Percentiles rank a stretch among this genome's conserved stretches.
Evolutionary conservation across 768 basidiomycete genomes (phyloP).

Genomic region (Scleroderma citrinum): DNA sequence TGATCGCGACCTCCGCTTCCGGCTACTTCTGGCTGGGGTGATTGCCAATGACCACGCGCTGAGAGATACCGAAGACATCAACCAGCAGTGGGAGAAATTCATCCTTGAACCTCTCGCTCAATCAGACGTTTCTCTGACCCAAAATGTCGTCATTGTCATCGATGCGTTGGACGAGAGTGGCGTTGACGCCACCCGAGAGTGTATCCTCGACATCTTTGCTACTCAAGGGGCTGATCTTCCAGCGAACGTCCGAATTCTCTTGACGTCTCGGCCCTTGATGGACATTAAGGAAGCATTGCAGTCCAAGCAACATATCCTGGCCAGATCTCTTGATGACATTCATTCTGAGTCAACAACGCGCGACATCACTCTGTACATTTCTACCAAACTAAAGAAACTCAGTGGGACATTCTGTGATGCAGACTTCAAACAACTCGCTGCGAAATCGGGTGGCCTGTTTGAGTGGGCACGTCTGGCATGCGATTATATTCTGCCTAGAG

Average conservation of each 20-base stretch:
- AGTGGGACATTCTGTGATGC: no score
- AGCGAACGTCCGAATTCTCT: not conserved
- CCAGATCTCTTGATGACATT: not conserved
- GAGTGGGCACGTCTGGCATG: not conserved
- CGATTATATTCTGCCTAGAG: not conserved
- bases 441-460: no score
- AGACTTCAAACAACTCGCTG: no score
- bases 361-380: not conserved
- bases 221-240: not conserved
- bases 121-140: not conserved
- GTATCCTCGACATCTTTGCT: not conserved
- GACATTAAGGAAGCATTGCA: not conserved
- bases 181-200: not conserved
- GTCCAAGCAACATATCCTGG: not conserved
- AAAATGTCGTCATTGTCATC: slow-evolving; percentile 20
- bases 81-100: slow-evolving; percentile 12
- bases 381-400: not conserved
- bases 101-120: slow-evolving; percentile 9
- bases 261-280: not conserved
- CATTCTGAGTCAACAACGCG: not conserved
- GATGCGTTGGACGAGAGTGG: slow-evolving; percentile 19
- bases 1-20: slow-evolving; percentile 7
- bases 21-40: not conserved
- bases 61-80: not conserved
- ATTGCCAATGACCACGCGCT: not conserved